phyloP scores from a whole-genome alignment of 1,284 basidiomycete genomes.

The Rhizoctonia solani region DNA sequence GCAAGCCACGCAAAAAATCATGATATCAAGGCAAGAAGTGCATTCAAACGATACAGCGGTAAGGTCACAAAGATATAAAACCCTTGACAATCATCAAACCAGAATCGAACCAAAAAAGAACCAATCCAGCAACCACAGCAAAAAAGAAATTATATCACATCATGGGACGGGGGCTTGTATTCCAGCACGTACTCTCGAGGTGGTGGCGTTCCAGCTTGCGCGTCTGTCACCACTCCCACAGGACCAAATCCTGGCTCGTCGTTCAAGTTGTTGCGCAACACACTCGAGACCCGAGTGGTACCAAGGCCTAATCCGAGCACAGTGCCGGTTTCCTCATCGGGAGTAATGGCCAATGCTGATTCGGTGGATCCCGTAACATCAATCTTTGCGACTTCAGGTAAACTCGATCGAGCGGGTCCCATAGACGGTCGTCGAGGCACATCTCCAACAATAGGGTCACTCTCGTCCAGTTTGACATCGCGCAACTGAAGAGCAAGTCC shows the following conservation, averaged over 20 bases:
- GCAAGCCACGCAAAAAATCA: background rate
- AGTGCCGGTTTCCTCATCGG: constrained; percentile 17
- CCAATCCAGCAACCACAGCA: background rate
- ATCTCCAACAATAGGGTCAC: background rate
- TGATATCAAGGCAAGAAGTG: constrained; percentile 7
- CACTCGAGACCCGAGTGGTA: background rate
- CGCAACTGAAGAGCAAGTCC: constrained; percentile 20
- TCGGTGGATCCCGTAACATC: background rate
- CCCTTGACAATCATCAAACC: constrained; percentile 12
- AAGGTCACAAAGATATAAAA: background rate
- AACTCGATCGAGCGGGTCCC: constrained; percentile 1
- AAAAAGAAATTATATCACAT: background rate
- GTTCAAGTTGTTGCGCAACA: background rate
- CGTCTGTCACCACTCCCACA: constrained; percentile 28
- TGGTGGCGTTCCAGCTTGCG: constrained; percentile 32
- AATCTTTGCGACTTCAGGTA: constrained; percentile 3
- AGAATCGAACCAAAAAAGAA: constrained; percentile 25
- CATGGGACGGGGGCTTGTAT: constrained; percentile 22
- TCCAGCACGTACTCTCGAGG: constrained; percentile 23
- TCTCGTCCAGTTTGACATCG: constrained; percentile 16
- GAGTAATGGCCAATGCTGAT: constrained; percentile 18
- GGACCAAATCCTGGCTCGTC: constrained; percentile 7
- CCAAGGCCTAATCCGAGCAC: constrained; percentile 18
- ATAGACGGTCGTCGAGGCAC: background rate
- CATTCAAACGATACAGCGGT: constrained; percentile 35